Conservation (phyloP, 2,329 filamentous ascomycete genomes). For the Monilinia fructigena region DNA sequence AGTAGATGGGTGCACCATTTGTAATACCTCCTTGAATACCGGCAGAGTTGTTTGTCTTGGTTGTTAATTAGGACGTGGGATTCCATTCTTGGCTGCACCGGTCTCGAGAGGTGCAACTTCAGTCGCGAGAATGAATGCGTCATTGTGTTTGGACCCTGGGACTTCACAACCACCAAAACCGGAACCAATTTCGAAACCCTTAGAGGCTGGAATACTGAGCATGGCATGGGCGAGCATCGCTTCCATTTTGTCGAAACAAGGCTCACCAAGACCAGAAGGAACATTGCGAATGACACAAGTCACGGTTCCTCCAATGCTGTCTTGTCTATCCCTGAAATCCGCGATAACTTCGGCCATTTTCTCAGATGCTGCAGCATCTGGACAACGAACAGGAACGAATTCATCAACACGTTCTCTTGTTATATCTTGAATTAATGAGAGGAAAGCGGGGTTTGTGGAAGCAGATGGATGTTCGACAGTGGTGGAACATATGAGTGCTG, state of each 20-base stretch:
- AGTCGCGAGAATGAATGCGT: constrained; percentile 67
- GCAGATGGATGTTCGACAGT: constrained; percentile 65
- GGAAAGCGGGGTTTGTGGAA: constrained; percentile 75
- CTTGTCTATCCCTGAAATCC: constrained; percentile 71
- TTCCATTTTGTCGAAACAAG: constrained; percentile 93
- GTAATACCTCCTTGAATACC: constrained; percentile 95
- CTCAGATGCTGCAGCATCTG: constrained; percentile 60
- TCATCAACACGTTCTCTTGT: constrained; percentile 75
- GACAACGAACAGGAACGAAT: constrained; percentile 85
- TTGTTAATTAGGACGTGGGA: constrained; percentile 65
- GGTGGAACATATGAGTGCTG: constrained; percentile 72
- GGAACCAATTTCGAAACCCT: constrained; percentile 93
- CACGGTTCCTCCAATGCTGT: constrained; percentile 92
- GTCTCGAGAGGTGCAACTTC: constrained; percentile 46
- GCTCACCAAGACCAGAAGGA: constrained; percentile 85
- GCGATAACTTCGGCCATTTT: constrained; percentile 80
- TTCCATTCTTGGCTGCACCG: constrained; percentile 46
- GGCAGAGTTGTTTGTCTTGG: constrained; percentile 91
- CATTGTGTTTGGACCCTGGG: constrained; percentile 87
- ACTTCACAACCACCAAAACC: constrained; percentile 87
- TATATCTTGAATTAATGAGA: constrained; percentile 69
- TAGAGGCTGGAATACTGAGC: constrained; percentile 91
- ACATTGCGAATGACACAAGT: constrained; percentile 89
- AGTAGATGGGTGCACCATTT: constrained; percentile 92
- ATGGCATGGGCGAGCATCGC: constrained; percentile 89